These are phyloP conservation scores for Zelopaecilomyces penicillatus DNA, from an alignment of 2,329 filamentous ascomycete genomes.

Conservation along the genomic window DNA sequence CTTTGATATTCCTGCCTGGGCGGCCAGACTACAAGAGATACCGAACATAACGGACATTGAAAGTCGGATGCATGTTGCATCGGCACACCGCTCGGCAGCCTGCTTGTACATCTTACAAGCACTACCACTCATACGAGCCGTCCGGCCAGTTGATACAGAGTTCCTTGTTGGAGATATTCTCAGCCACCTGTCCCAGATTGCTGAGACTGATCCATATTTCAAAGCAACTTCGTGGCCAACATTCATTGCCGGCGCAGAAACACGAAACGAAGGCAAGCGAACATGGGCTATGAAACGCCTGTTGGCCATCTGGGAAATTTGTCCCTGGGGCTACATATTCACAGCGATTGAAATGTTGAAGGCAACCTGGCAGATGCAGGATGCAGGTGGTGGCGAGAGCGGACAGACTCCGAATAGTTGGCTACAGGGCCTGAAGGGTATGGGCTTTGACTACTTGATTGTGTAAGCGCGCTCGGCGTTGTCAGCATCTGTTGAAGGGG, in stretches of 20 bases:
- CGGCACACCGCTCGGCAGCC: constrained; percentile 37
- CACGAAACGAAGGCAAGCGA: constrained; percentile 36
- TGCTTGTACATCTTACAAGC: constrained; percentile 39
- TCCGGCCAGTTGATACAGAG: constrained; percentile 31
- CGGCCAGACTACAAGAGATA: constrained; percentile 27
- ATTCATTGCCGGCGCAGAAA: constrained; percentile 50
- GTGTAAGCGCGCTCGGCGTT: constrained; percentile 22
- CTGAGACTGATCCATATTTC: constrained; percentile 42
- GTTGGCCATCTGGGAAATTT: constrained; percentile 34
- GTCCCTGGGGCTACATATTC: constrained; percentile 43
- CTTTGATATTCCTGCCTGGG: constrained; percentile 37
- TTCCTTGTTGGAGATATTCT: constrained; percentile 43
- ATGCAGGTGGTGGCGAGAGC: constrained; percentile 16
- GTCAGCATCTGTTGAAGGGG: too few relatives aligned
- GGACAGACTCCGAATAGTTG: constrained; percentile 24
- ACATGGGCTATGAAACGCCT: constrained; percentile 44
- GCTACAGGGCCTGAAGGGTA: constrained; percentile 34
- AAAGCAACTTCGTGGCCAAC: constrained; percentile 54
- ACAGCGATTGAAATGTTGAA: constrained; percentile 41
- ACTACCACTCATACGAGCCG: constrained; percentile 29
- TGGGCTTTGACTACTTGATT: constrained; percentile 38
- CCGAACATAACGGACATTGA: constrained; percentile 30
- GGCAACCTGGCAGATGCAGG: constrained; percentile 38
- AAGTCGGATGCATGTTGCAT: constrained; percentile 35
- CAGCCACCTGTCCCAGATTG: constrained; percentile 40